Base-by-base conservation (phyloP, 495 filamentous ascomycete genomes). In the Podospora pseudoanserina region DNA sequence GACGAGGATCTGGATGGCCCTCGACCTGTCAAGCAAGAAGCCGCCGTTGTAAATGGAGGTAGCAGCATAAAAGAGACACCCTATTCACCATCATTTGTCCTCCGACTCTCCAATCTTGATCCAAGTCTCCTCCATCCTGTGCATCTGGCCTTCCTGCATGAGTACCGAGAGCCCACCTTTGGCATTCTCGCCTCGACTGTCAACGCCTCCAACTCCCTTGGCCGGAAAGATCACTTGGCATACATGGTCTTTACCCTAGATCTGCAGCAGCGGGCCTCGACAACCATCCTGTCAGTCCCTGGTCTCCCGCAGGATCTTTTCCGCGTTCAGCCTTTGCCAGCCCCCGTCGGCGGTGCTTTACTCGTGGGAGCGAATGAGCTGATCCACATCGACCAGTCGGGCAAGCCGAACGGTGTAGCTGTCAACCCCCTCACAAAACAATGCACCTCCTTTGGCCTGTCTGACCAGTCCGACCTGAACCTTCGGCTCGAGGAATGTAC, bases 131-230 rank as follows among this genome's bases (percentile, higher is more conserved):
- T 91, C 61, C 90, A 97, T 79, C 92, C 94, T 56, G 89, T 97
- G 76, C 92, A 95, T 72, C 85, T 99, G 72, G 88, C 91, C 54
- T 99, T 99, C 78, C 84, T 99, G 68, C 87, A 97, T 82, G 94
- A 97, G 80, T 99, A 98, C 77, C 89, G 95, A 68, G 95, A 97
- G 79, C 95, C 95, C 28, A 97, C 95, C 1, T 97, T 99, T 79
- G 95, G 95, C 49, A 92, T 99, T 70, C 79, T 99, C 57, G 96
- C 92, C 65, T 90, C 92, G 1, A 87, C 88, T 62, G 79, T 84
- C 65, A 81, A 85, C 65, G 91, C 91, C 26, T 93, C 92, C 30
- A 82, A 81, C 67, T 88, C 92, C 3, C 81, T 97, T 70, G 91
- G 93, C 74, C 86, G 94, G 68, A 93, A 90, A 71, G 96, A 98